phyloP scores from a whole-genome alignment of 345 rosid species.

The Rhodamnia argentea region DNA sequence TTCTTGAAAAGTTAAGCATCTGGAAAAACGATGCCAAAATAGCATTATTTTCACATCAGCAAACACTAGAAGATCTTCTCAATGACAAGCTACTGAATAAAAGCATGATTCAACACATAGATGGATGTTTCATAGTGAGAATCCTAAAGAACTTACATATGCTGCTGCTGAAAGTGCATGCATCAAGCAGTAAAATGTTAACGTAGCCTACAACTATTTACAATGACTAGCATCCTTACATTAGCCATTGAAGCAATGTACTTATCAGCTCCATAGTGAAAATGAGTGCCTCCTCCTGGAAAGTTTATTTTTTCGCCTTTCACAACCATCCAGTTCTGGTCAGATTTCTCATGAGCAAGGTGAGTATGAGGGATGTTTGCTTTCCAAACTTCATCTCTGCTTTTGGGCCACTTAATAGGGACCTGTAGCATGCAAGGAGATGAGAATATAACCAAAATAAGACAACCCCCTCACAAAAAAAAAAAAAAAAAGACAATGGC shows the following conservation, averaged over 20 bases:
- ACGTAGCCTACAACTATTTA: not conserved
- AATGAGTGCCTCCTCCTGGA: conserved; percentile 99
- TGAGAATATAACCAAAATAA: not conserved
- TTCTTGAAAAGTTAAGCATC: conserved; percentile 86
- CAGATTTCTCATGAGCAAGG: conserved; percentile 97
- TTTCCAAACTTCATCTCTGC: conserved; percentile 99
- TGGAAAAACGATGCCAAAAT: conserved; percentile 13
- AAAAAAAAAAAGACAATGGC: not conserved
- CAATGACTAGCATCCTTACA: conserved; percentile 32
- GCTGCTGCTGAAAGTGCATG: not conserved
- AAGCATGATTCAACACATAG: not conserved
- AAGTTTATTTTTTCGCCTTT: conserved; percentile 90
- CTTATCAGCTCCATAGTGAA: conserved; percentile 97
- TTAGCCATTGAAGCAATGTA: conserved; percentile 92
- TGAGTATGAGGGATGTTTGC: conserved; percentile 98
- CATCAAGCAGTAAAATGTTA: not conserved
- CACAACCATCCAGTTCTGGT: conserved; percentile 99
- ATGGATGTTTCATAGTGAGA: not conserved
- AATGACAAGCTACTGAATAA: not conserved
- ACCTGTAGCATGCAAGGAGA: conserved; percentile 25
- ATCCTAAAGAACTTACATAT: not conserved
- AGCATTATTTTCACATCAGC: not conserved
- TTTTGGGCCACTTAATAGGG: conserved; percentile 98
- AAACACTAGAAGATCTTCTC: not conserved
- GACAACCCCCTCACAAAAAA: not conserved